phyloP scores from a whole-genome alignment of 352 stramenopile species.

The Globisporangium cystogenes region DNA sequence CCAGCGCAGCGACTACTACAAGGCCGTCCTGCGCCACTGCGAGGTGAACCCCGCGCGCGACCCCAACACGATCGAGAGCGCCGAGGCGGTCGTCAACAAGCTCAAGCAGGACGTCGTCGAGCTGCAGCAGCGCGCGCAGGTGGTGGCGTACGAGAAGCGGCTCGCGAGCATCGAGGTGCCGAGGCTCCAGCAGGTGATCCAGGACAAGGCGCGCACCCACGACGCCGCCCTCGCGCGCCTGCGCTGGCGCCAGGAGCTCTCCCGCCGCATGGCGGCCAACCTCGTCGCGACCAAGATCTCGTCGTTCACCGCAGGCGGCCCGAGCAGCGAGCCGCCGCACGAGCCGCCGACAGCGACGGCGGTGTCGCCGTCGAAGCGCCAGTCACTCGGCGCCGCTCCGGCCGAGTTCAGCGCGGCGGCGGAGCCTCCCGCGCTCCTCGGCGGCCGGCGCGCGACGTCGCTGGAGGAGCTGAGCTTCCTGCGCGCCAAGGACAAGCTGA shows the following conservation, averaged over 20 bases:
- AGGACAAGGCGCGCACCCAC: constrained; percentile 66
- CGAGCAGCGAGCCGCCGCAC: no score
- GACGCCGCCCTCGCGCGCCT: constrained; percentile 52
- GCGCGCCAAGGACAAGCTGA: constrained; percentile 64
- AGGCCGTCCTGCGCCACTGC: constrained; percentile 69
- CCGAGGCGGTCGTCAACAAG: constrained; percentile 51
- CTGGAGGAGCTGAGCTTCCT: constrained; percentile 38
- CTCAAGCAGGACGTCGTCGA: constrained; percentile 64
- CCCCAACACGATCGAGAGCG: constrained; percentile 68
- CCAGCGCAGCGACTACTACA: constrained; percentile 80
- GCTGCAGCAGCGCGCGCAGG: constrained; percentile 64
- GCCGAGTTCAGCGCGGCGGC: neutral
- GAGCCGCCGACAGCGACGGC: no score
- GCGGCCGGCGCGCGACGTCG: constrained; percentile 4
- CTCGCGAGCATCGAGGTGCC: constrained; percentile 54
- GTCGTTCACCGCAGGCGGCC: neutral
- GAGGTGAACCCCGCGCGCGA: constrained; percentile 73
- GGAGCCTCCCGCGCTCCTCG: neutral
- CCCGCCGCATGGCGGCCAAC: constrained; percentile 31
- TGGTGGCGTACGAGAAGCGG: constrained; percentile 62
- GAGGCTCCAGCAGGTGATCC: constrained; percentile 57
- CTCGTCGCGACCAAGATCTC: constrained; percentile 8
- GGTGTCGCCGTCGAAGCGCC: neutral
- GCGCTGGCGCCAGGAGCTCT: constrained; percentile 62
- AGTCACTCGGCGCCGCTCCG: neutral